phyloP scores from a whole-genome alignment of 2,329 filamentous ascomycete species.

The Hymenoscyphus occultus region DNA sequence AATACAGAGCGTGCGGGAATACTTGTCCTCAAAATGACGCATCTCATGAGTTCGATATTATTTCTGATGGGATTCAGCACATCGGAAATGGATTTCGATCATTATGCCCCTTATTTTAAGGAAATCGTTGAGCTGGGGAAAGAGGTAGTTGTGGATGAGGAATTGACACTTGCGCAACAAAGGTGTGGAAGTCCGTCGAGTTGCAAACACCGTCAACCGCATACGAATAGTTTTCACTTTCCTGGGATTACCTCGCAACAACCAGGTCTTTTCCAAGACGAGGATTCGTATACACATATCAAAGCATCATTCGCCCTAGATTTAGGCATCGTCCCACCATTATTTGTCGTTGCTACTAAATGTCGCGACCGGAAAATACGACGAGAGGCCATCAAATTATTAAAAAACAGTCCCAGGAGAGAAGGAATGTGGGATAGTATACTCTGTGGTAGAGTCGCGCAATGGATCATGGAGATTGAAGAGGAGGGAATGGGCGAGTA shows the following conservation, averaged over 20 bases:
- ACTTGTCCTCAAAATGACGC: constrained; percentile 60
- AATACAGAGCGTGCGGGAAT: constrained; percentile 56
- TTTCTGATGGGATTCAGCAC: constrained; percentile 60
- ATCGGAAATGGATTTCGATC: constrained; percentile 57
- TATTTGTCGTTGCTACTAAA: constrained; percentile 34
- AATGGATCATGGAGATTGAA: constrained; percentile 39
- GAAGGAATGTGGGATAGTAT: constrained; percentile 37
- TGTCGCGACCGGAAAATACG: constrained; percentile 29
- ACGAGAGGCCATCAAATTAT: constrained; percentile 29
- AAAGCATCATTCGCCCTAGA: constrained; percentile 42
- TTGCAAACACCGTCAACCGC: constrained; percentile 24
- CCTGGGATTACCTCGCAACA: constrained; percentile 19
- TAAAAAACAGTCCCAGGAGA: constrained; percentile 28
- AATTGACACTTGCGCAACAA: constrained; percentile 26
- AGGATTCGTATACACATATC: constrained; percentile 29
- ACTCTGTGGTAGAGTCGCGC: constrained; percentile 24
- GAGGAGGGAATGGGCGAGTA: constrained; percentile 23
- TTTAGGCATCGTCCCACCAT: constrained; percentile 33
- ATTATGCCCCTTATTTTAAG: constrained; percentile 50
- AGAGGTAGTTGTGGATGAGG: constrained; percentile 50
- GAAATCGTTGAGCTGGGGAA: constrained; percentile 55
- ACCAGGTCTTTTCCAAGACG: constrained; percentile 12
- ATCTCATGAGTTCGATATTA: constrained; percentile 55
- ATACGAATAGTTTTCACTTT: constrained; percentile 15
- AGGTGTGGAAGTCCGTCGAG: constrained; percentile 19